Percentiles rank a stretch among this genome's conserved stretches.
phyloP scores from a whole-genome alignment of 805 yeast genomes.

The Saccharomyces paradoxus region DNA sequence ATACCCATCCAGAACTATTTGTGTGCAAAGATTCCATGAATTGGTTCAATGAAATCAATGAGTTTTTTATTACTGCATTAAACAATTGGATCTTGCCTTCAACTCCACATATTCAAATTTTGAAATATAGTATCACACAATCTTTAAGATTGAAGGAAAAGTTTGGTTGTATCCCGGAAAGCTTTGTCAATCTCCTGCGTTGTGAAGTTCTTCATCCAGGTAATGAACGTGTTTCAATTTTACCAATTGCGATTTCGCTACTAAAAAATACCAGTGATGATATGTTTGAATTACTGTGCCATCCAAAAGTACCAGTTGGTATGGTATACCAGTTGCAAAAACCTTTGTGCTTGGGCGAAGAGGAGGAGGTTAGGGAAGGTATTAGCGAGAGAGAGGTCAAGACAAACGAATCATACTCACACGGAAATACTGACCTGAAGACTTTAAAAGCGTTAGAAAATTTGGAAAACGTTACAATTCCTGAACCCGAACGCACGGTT shows the following conservation, averaged over 20 bases:
- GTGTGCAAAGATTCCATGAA: conserved; percentile 32
- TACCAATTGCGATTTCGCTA: conserved; percentile 59
- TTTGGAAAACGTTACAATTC: background rate
- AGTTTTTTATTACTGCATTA: conserved; percentile 44
- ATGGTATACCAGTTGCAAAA: conserved; percentile 23
- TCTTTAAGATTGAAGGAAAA: conserved; percentile 28
- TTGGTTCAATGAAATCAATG: conserved; percentile 28
- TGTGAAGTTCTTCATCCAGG: conserved; percentile 64
- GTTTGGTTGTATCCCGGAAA: conserved; percentile 22
- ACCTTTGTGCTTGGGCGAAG: conserved; percentile 23
- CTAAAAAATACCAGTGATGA: conserved; percentile 40
- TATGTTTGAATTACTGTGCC: conserved; percentile 50
- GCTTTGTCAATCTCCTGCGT: conserved; percentile 37
- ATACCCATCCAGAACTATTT: conserved; percentile 58
- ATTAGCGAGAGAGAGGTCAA: background rate
- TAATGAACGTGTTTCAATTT: conserved; percentile 48
- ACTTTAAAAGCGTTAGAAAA: background rate
- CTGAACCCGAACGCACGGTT: background rate
- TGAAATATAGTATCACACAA: conserved; percentile 36
- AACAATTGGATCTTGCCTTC: conserved; percentile 47
- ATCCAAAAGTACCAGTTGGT: conserved; percentile 65
- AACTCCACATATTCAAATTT: conserved; percentile 54
- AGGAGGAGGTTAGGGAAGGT: conserved; percentile 16
- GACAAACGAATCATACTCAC: background rate
- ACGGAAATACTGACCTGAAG: background rate